Percentiles rank a stretch among this genome's conserved stretches.
Evolutionary conservation across 495 filamentous ascomycete species (phyloP).

Genomic region (Echria macrotheca): DNA sequence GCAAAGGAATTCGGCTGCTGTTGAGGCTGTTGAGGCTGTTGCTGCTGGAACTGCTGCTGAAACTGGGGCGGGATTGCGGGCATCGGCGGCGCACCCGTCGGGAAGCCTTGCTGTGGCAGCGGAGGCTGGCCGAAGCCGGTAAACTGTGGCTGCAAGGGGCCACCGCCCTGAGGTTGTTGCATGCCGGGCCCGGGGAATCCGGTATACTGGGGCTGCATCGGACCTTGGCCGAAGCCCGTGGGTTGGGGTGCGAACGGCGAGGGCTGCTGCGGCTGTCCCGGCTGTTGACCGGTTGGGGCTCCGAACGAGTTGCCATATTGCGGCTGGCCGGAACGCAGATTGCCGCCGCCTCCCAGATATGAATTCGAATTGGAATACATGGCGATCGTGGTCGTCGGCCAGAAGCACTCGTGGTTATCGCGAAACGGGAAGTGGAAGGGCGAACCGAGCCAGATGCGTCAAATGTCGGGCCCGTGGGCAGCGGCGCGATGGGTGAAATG

Average conservation of each 20-base stretch:
- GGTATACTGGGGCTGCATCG: constrained; percentile 60
- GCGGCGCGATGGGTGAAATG: background rate
- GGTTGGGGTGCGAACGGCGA: constrained; percentile 55
- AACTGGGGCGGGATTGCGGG: constrained; percentile 52
- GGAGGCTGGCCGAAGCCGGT: constrained; percentile 48
- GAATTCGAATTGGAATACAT: constrained; percentile 91
- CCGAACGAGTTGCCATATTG: constrained; percentile 53
- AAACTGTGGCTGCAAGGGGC: constrained; percentile 52
- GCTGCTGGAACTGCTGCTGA: constrained; percentile 42
- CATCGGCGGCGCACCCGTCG: constrained; percentile 49
- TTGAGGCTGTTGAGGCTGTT: constrained; percentile 37
- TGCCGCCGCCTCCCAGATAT: constrained; percentile 73
- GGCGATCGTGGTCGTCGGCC: constrained; percentile 14
- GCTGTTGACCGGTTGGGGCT: constrained; percentile 38
- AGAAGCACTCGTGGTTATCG: too few species aligned
- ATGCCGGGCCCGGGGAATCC: constrained; percentile 50
- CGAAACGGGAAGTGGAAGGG: too few species aligned
- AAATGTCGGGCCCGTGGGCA: background rate
- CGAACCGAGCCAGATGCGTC: background rate
- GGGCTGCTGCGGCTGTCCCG: constrained; percentile 54
- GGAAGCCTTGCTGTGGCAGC: constrained; percentile 40
- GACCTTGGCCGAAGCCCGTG: constrained; percentile 52
- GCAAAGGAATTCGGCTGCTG: constrained; percentile 36
- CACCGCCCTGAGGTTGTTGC: constrained; percentile 44
- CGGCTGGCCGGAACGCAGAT: constrained; percentile 63